phyloP scores from a whole-genome alignment of 148 eudicot genomes.

The Oxyria digyna region DNA sequence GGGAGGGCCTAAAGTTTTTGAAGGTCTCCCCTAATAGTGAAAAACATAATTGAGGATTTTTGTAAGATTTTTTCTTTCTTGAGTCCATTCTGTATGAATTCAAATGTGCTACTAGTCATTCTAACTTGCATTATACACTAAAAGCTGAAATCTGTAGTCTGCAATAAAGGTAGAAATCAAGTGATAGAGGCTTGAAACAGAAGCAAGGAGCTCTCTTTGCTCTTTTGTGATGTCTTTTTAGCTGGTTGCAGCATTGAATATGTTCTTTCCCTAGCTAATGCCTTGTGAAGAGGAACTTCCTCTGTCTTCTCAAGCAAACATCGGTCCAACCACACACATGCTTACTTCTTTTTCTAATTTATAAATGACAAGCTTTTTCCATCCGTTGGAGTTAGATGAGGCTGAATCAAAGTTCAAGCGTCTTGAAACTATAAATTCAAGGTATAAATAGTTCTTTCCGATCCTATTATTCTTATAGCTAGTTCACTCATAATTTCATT shows the following conservation, averaged over 20 bases:
- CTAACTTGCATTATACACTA: background rate
- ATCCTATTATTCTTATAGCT: too few species aligned
- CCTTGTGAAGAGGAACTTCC: background rate
- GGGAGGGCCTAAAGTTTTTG: constrained; percentile 6
- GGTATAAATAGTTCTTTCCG: too few species aligned
- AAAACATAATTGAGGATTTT: background rate
- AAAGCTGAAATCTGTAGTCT: background rate
- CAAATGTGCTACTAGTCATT: background rate
- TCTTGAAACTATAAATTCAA: background rate
- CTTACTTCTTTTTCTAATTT: background rate
- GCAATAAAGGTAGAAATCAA: background rate
- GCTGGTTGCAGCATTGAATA: constrained; percentile 2
- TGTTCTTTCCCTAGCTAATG: background rate
- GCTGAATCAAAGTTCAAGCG: too few species aligned
- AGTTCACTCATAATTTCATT: too few species aligned
- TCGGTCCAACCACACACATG: background rate
- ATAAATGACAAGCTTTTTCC: background rate
- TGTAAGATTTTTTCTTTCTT: background rate
- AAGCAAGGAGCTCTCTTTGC: background rate
- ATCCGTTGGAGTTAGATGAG: background rate
- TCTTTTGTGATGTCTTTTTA: background rate
- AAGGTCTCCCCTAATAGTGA: constrained; percentile 6
- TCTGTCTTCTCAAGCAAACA: background rate
- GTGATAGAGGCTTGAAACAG: background rate
- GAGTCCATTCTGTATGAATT: background rate